phyloP scores from a whole-genome alignment of 129 eudicot species.

The Mikania micrantha region DNA sequence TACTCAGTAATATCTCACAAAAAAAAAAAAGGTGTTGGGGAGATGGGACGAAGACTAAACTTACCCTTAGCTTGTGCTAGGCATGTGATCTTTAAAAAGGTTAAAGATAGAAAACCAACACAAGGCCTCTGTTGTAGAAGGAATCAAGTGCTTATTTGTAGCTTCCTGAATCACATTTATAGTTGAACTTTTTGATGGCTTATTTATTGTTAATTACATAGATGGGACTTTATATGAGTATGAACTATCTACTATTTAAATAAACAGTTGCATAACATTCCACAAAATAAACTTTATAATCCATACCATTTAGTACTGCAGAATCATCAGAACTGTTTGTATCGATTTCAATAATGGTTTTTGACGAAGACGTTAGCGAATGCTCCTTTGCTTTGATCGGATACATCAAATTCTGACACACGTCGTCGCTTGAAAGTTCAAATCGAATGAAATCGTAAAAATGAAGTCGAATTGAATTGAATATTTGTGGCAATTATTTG shows the following conservation, averaged over 20 bases:
- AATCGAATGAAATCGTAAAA: too few species aligned
- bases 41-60: too few species aligned
- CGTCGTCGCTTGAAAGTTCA: slow-evolving; percentile 15
- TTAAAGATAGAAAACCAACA: too few species aligned
- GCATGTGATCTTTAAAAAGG: not conserved
- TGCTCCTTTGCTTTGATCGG: slow-evolving; percentile 40
- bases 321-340: slow-evolving; percentile 25
- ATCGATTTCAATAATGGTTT: slow-evolving; percentile 11
- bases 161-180: not conserved
- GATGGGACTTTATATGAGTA: not conserved
- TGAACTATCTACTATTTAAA: slow-evolving; percentile 8
- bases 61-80: too few species aligned
- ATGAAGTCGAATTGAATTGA: not conserved
- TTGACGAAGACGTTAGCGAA: slow-evolving; percentile 27
- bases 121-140: too few species aligned
- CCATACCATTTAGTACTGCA: slow-evolving; percentile 21
- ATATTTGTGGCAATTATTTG: not conserved
- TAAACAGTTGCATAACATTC: slow-evolving; percentile 19
- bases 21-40: too few species aligned
- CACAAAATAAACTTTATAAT: slow-evolving; percentile 4
- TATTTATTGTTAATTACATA: not conserved
- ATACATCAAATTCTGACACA: slow-evolving; percentile 6
- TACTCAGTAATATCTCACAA: too few species aligned
- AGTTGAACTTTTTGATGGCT: not conserved
- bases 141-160: too few species aligned